A percentile compares a stretch with the other conserved stretches of the same genome.
These are phyloP conservation scores for Lichtheimia ramosa DNA, from an alignment of 371 early-diverging fungal species.

Conservation along the genomic window DNA sequence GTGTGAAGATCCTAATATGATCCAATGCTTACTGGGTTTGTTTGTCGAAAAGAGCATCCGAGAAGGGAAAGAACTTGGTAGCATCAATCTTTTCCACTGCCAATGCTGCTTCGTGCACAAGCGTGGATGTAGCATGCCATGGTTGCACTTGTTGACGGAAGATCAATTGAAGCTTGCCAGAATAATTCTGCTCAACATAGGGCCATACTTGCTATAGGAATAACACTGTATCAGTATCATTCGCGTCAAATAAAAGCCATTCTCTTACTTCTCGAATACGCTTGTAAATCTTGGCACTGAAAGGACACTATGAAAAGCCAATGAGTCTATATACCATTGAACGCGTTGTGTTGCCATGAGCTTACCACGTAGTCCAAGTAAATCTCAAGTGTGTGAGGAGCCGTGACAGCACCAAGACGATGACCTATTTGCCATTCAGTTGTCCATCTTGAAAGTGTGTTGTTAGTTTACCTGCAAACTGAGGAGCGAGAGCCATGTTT, in stretches of 20 bases:
- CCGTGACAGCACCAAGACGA: constrained; percentile 49
- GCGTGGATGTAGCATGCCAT: constrained; percentile 79
- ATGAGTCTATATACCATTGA: background rate
- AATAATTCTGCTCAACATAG: constrained; percentile 48
- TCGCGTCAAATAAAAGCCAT: background rate
- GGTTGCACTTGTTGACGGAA: constrained; percentile 85
- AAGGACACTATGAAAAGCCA: constrained; percentile 54
- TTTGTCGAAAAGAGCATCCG: constrained; percentile 57
- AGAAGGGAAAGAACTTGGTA: constrained; percentile 55
- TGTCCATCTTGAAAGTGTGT: too few relatives aligned
- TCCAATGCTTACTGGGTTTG: constrained; percentile 51
- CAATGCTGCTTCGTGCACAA: constrained; percentile 77
- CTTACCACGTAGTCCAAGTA: constrained; percentile 69
- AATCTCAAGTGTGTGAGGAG: constrained; percentile 61
- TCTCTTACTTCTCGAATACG: constrained; percentile 41
- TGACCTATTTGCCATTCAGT: constrained; percentile 40
- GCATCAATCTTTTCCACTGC: constrained; percentile 73
- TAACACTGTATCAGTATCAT: background rate
- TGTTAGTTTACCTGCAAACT: constrained; percentile 31
- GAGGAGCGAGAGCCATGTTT: constrained; percentile 49
- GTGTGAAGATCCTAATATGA: too few relatives aligned
- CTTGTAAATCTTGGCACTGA: constrained; percentile 61
- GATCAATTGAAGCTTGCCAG: constrained; percentile 58
- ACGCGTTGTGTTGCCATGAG: background rate
- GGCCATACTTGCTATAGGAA: constrained; percentile 54